Evolutionary conservation across 2,329 filamentous ascomycete species (phyloP), one percentile per base, ranked within the genome.

Genomic region (Penicillium brevicompactum): DNA sequence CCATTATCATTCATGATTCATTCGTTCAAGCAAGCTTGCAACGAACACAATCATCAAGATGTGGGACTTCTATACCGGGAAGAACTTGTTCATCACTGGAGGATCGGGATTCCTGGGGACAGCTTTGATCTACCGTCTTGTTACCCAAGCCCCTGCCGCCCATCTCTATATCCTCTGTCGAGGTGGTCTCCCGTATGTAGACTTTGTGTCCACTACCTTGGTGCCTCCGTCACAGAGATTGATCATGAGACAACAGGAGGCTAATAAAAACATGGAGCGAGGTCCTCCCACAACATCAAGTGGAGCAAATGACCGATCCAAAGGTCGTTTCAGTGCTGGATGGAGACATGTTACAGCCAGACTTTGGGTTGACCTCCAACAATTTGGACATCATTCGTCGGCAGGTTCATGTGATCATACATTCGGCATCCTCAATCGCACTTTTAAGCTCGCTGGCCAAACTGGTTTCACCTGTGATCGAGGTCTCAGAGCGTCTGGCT

Each of bases 31-130:
- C 10, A 34, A 14, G 14, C 32, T 34, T 34, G 5, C 32, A 7
- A 34, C 14, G 10, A 11, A 10, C 3, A 10, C 32, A 5, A 34
- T 34, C 11, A 13, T 14, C 13, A 21, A 48, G 69, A 62, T 64
- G 59, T 64, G 61, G 61, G 51, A 58, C 1, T 61, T 55, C n/a
- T 62, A 53, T 21, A 37, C 41, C 2, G 45, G 44, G 4, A 58
- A 59, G 14, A 14, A 40, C 1, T n/a, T 61, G 9, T 56, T 62
- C 32, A 34, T 64, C 5, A 64, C 62, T 1, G 62, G 62, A 14
- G 54, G 45, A 5, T 57, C 60, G 1, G 60, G 62, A 1, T 62
- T 61, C 27, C 41, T 64, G 22, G 62, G 60, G 4, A 61, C 56
- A 3, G 51, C 56, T 5, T 31, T 64, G 9, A 40, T 57, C 21